Base-by-base conservation (phyloP, 164 flowering plant genomes). In the Chloranthus sessilifolius region DNA sequence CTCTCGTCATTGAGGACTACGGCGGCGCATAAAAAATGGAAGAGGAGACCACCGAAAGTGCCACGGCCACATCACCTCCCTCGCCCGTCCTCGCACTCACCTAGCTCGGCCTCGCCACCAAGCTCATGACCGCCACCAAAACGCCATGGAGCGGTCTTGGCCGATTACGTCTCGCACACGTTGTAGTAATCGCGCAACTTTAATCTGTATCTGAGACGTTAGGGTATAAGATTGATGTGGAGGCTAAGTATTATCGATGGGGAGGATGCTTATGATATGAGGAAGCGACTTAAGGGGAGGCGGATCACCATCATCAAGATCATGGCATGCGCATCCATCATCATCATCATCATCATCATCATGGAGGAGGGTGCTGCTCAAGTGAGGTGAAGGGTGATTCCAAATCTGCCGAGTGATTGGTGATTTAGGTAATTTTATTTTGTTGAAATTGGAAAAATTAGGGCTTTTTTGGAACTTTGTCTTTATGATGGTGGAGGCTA, bases 61-160 rank as follows among this genome's bases (percentile, higher is more conserved):
- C 62, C 98, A 90, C 53, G 96, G 98, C 54, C 96, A 90, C 67
- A 90, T 90, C 64, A 90, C 96, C 58, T 90, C 98, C 16, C 80
- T 90, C 29, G 95, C 96, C 39, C 95, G 87, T 17, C 83, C 74
- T 95, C 3, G 87, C 91, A 16, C 97, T 84, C 60, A 74, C 95
- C 17, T 87, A 90, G 63, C 77, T 90, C 2, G 97, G 97, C 7
- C 72, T 90, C 24, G 97, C 95, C 45, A 90, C 97, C 45, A 90
- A 87, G 77, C 87, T 90, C 67, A 90, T 87, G 95, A 84, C 71
- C 22, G 97, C 95, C 1, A 95, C 87, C 52, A 77, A n/a, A n/a
- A 74, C 53, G 96, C 98, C 62, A 90, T 90, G 98, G 98, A 83
- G 29, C 85, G 68, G 91, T 87, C 21, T 79, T 67, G 53, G 78